Base-by-base conservation (phyloP, 2,329 filamentous ascomycete species). In the Sarocladiaceae sp. region DNA sequence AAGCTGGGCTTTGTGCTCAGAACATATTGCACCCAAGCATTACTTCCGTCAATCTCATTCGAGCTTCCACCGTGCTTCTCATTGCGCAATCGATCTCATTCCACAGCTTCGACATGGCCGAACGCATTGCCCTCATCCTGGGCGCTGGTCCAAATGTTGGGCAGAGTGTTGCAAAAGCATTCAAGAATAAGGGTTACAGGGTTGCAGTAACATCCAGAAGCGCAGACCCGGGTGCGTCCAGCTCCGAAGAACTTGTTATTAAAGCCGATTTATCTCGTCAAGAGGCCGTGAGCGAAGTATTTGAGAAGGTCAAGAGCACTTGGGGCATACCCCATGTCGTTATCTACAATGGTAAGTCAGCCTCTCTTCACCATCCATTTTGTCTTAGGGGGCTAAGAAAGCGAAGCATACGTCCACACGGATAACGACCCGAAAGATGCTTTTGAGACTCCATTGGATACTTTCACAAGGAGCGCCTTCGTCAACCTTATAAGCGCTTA, bases 251-350 rank as follows among this genome's bases (percentile, higher is more conserved):
- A 68, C 33, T 60, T 75, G 28, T 58, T 15, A 33, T 33, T 33
- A 8, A 62, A 33, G 66, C 64, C 2, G 70, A 74, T 55, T 66
- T 74, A 2, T 55, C 63, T 35, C 60, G 70, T 3, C 64, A 69
- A 2, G 51, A 54, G 4, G 50, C 61, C 1, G 12, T 52, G 0
- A 53, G 53, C 23, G 54, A n/a, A n/a, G n/a, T 54, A 2, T 62
- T 62, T 10, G 26, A 33, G 0, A 58, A 51, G 11, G 57, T 60
- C 1, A 59, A 59, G 6, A 51, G 49, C 6, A 37, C 22, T 2
- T 51, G 61, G 2, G 60, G 60, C 1, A 55, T 55, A 7, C 60
- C 59, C 1, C 60, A 57, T 3, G 59, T 64, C 1, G 58, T 62
- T 18, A 25, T 62, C 4, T 60, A 62, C 33, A 62, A 60, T 49